Evolutionary conservation across 2,329 filamentous ascomycete genomes (phyloP).

Genomic region (Albifimbria verrucaria): DNA sequence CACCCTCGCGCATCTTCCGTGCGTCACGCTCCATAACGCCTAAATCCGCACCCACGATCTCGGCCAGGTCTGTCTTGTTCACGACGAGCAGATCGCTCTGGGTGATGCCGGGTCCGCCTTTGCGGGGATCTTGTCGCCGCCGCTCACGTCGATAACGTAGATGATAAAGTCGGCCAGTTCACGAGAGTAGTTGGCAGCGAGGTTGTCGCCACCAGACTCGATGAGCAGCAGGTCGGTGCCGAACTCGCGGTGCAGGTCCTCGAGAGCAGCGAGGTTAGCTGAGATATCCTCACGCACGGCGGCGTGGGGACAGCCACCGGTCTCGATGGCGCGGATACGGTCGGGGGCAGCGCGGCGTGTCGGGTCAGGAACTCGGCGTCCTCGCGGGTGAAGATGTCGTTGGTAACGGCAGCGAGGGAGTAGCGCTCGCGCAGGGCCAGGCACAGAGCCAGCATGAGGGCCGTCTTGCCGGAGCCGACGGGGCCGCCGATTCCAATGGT

Average conservation of each 20-base stretch:
- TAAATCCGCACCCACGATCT: conserved; percentile 85
- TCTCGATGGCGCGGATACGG: conserved; percentile 94
- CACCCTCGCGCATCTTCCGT: conserved; percentile 90
- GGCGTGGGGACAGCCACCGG: conserved; percentile 93
- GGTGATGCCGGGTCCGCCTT: conserved; percentile 95
- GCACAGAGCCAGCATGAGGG: conserved; percentile 92
- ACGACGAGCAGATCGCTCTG: conserved; percentile 91
- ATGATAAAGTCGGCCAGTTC: conserved; percentile 97
- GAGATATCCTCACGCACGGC: conserved; percentile 97
- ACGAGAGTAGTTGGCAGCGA: conserved; percentile 92
- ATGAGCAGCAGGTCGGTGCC: conserved; percentile 82
- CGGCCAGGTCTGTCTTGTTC: conserved; percentile 95
- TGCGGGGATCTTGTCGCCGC: conserved; percentile 96
- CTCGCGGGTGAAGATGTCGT: conserved; percentile 98
- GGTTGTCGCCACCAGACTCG: conserved; percentile 92
- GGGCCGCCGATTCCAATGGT: conserved; percentile 98
- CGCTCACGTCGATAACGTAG: conserved; percentile 96
- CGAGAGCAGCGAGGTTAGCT: conserved; percentile 87
- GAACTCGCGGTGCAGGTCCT: conserved; percentile 81
- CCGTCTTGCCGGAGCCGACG: conserved; percentile 95
- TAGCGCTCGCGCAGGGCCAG: conserved; percentile 74
- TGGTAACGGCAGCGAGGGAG: conserved; percentile 92
- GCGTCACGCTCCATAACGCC: conserved; percentile 93
- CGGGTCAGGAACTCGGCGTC: conserved; percentile 96
- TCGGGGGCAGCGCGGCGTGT: conserved; percentile 77